These are phyloP conservation scores for Elaeagnus macrophylla DNA, from an alignment of 306 rosid genomes.

Conservation along the genomic window DNA sequence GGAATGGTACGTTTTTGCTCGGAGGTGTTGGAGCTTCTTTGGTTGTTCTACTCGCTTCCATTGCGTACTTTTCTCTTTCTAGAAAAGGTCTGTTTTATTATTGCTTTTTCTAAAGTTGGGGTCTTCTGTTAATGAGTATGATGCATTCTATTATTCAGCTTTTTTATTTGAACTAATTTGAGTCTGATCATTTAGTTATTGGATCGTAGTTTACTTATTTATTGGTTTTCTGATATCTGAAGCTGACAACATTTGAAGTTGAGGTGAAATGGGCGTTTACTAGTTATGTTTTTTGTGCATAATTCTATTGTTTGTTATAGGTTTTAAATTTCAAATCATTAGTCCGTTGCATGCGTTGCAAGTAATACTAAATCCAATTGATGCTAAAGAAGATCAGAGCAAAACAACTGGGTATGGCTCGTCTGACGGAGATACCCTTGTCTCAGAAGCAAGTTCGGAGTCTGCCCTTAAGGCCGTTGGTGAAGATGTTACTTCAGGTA, in stretches of 20 bases:
- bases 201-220: not conserved
- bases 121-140: no score
- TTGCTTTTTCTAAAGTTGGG: no score
- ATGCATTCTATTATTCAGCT: no score
- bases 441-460: conserved; percentile 27
- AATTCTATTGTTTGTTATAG: conserved; percentile 23
- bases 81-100: conserved; percentile 42
- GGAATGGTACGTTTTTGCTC: conserved; percentile 28
- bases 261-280: conserved; percentile 1
- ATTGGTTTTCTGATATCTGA: not conserved
- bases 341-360: conserved; percentile 32
- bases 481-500: conserved; percentile 35
- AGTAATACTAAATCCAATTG: conserved; percentile 25
- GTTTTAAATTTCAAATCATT: conserved; percentile 39
- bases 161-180: not conserved
- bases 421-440: conserved; percentile 16
- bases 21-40: conserved; percentile 52
- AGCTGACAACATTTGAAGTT: not conserved
- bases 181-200: not conserved
- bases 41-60: conserved; percentile 36
- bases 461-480: conserved; percentile 7
- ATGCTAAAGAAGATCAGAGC: conserved; percentile 11
- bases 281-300: not conserved
- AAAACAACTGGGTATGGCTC: conserved; percentile 16
- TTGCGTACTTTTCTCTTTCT: conserved; percentile 42